Evolutionary conservation across 2,329 filamentous ascomycete genomes (phyloP).

Genomic region (Daldinia sp.): DNA sequence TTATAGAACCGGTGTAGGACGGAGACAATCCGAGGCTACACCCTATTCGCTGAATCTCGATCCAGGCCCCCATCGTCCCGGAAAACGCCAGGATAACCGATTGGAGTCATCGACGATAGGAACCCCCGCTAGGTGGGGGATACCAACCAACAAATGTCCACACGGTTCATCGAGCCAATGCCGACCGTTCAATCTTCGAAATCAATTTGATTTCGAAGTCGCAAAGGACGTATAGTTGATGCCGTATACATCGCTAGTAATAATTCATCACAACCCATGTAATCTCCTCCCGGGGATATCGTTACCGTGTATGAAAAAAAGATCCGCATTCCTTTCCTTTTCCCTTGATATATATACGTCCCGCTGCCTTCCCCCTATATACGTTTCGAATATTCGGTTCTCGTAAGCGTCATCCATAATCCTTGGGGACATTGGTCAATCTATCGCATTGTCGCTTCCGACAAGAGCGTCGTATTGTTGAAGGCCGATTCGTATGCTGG

Average conservation of each 20-base stretch:
- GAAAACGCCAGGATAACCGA: slow-evolving; percentile 22
- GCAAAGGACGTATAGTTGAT: not conserved
- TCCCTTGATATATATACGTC: slow-evolving; percentile 12
- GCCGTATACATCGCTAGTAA: not conserved
- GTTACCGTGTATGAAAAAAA: not conserved
- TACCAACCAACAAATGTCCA: slow-evolving; percentile 5
- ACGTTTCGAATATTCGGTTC: slow-evolving; percentile 1
- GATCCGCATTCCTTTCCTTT: not conserved
- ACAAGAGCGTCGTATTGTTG: not conserved
- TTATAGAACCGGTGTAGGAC: slow-evolving; percentile 22
- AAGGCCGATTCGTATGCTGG: slow-evolving; percentile 1
- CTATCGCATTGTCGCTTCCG: slow-evolving; percentile 9
- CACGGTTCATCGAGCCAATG: slow-evolving; percentile 10
- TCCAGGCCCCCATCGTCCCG: slow-evolving; percentile 3
- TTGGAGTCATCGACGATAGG: slow-evolving; percentile 18
- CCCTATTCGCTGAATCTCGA: slow-evolving; percentile 17
- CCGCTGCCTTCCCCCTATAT: slow-evolving; percentile 11
- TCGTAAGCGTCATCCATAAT: slow-evolving; percentile 1
- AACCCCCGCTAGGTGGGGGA: slow-evolving; percentile 17
- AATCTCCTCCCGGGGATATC: not conserved
- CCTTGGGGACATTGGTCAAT: slow-evolving; percentile 24
- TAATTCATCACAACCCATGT: not conserved
- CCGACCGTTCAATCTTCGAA: slow-evolving; percentile 2
- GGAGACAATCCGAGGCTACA: not conserved
- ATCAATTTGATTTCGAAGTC: not conserved